phyloP scores from a whole-genome alignment of 164 flowering plant species.

The Euptelea pleiosperma region DNA sequence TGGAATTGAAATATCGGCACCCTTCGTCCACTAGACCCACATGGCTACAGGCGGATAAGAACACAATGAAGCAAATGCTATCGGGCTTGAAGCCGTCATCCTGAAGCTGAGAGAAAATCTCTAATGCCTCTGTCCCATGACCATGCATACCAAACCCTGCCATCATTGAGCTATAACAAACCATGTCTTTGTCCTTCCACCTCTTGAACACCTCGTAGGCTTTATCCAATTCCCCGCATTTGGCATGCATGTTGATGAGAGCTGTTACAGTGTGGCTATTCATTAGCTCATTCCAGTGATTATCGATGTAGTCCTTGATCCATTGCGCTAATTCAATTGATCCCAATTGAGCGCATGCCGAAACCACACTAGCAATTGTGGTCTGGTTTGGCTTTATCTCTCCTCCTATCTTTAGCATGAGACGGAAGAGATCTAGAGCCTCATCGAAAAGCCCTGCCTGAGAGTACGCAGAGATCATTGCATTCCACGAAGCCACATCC shows the following conservation, averaged over 20 bases:
- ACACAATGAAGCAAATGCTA: conserved; percentile 20
- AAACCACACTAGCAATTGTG: conserved; percentile 15
- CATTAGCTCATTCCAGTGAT: conserved; percentile 14
- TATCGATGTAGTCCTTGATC: conserved; percentile 14
- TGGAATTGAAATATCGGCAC: conserved; percentile 13
- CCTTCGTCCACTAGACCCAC: conserved; percentile 23
- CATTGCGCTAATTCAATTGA: conserved; percentile 10
- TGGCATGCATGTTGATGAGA: conserved; percentile 25
- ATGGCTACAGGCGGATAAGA: conserved; percentile 26
- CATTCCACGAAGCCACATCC: conserved; percentile 26
- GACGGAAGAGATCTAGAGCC: conserved; percentile 17
- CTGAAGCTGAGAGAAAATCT: conserved; percentile 14
- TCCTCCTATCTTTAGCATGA: conserved; percentile 12
- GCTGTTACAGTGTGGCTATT: conserved; percentile 18
- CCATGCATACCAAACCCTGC: conserved; percentile 24
- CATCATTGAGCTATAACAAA: conserved; percentile 23
- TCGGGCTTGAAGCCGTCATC: conserved; percentile 21
- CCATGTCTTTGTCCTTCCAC: conserved; percentile 19
- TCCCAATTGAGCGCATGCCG: conserved; percentile 21
- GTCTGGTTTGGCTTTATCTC: conserved; percentile 17
- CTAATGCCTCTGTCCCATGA: conserved; percentile 17
- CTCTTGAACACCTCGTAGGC: conserved; percentile 17
- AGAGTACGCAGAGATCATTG: conserved; percentile 17
- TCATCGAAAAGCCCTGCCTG: conserved; percentile 16
- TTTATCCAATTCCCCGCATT: conserved; percentile 18